Evolutionary conservation across 331 rosid genomes (phyloP).

Genomic region (Malus hybrid): DNA sequence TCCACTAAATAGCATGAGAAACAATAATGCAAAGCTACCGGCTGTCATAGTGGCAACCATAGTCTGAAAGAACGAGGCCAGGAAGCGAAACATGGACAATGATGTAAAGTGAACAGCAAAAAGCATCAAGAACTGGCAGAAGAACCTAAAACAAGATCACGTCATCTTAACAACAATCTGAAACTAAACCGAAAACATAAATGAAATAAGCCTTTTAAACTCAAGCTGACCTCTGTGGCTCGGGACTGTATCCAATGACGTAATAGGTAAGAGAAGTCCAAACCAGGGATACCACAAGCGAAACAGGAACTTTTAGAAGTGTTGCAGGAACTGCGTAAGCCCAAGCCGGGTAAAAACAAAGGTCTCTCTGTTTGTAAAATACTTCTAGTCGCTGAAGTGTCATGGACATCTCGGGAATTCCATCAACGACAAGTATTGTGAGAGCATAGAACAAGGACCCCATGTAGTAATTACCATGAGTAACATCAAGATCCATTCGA

Average conservation of each 20-base stretch:
- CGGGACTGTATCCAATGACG: constrained; percentile 64
- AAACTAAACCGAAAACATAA: too few species aligned
- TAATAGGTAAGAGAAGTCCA: constrained; percentile 63
- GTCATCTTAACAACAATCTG: too few species aligned
- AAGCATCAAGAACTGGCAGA: constrained; percentile 44
- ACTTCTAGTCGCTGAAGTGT: constrained; percentile 45
- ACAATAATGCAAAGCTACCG: constrained; percentile 24
- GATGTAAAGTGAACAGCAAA: constrained; percentile 43
- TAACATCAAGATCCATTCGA: constrained; percentile 31
- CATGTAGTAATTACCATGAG: constrained; percentile 45
- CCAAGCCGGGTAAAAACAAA: constrained; percentile 58
- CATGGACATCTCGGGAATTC: constrained; percentile 50
- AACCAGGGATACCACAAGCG: constrained; percentile 40
- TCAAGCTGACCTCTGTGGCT: constrained; percentile 31
- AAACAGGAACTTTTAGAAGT: constrained; percentile 46
- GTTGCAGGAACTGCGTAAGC: constrained; percentile 59
- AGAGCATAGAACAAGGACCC: constrained; percentile 51
- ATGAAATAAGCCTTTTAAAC: neutral
- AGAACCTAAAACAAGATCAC: constrained; percentile 33
- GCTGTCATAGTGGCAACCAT: constrained; percentile 35
- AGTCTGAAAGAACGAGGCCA: constrained; percentile 48
- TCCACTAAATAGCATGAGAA: constrained; percentile 39
- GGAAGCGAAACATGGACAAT: constrained; percentile 48
- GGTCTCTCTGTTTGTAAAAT: constrained; percentile 50
- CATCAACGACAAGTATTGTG: constrained; percentile 38